A percentile compares a stretch with the other conserved stretches of the same genome.
These are phyloP conservation scores for Vigna nakashimae DNA, from an alignment of 306 rosid genomes.

Conservation along the genomic window DNA sequence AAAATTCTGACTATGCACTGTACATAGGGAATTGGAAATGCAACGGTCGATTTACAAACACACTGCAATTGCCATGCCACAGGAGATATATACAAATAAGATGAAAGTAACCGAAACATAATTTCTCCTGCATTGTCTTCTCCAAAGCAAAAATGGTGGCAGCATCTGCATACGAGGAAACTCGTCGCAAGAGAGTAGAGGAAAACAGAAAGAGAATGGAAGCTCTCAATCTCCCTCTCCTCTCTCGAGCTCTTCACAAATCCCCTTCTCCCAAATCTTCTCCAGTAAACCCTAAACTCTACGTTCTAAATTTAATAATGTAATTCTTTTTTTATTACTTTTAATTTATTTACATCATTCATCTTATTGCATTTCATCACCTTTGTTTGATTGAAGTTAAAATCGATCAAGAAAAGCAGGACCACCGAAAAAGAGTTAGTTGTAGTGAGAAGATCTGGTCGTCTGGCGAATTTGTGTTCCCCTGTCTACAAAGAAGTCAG, in stretches of 20 bases:
- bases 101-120: too few species aligned
- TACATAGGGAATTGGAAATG: too few species aligned
- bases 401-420: conserved; percentile 55
- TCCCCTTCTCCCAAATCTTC: conserved; percentile 65
- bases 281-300: conserved; percentile 37
- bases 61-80: too few species aligned
- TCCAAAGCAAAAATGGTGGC: conserved; percentile 49
- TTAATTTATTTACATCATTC: neutral
- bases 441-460: conserved; percentile 74
- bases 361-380: neutral
- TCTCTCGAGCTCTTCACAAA: conserved; percentile 61
- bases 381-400: conserved; percentile 43
- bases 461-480: conserved; percentile 64
- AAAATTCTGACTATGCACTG: too few species aligned
- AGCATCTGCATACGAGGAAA: conserved; percentile 65
- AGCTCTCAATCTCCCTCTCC: conserved; percentile 70
- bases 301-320: neutral
- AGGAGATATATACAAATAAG: too few species aligned
- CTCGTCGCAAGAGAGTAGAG: conserved; percentile 70
- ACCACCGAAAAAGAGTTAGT: conserved; percentile 51
- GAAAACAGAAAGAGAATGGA: conserved; percentile 80
- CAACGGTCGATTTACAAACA: too few species aligned
- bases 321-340: neutral
- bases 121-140: too few species aligned
- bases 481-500: conserved; percentile 72